Conservation (phyloP, 495 filamentous ascomycete species). For the Darksidea phi region DNA sequence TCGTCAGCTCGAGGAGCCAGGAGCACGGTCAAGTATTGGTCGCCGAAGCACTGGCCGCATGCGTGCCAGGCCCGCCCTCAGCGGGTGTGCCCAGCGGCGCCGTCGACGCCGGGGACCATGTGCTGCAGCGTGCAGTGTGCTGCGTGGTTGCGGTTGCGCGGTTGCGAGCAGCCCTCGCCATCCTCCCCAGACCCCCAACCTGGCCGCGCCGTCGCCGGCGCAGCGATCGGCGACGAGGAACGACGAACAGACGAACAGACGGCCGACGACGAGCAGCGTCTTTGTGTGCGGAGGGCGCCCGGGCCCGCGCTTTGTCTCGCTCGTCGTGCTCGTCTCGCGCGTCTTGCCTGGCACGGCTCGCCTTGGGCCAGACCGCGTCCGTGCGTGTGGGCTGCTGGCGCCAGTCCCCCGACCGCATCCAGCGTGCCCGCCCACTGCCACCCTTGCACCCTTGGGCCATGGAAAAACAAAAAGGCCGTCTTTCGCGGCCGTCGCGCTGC, state of each 20-base stretch:
- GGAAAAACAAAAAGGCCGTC: conserved; percentile 26
- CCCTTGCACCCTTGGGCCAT: conserved; percentile 23
- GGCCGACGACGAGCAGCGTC: neutral
- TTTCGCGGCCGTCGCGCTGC: conserved; percentile 12
- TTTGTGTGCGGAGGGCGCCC: neutral
- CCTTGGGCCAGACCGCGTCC: conserved; percentile 31
- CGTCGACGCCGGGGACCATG: too few species aligned
- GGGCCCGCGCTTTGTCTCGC: conserved; percentile 22
- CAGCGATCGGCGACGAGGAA: neutral
- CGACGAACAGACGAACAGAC: neutral
- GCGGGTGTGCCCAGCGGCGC: conserved; percentile 8
- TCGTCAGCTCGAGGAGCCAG: conserved; percentile 9
- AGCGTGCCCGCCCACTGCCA: neutral
- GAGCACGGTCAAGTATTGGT: conserved; percentile 19
- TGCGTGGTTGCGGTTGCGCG: neutral
- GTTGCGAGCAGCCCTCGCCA: neutral
- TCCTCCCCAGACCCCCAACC: neutral
- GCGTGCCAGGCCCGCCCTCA: conserved; percentile 4
- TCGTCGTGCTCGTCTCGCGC: too few species aligned
- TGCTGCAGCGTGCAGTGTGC: neutral
- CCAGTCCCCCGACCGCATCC: conserved; percentile 32
- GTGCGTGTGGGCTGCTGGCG: conserved; percentile 33
- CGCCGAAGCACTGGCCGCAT: conserved; percentile 27
- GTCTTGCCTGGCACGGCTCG: conserved; percentile 10
- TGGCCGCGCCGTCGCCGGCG: neutral